A percentile compares a stretch with the other conserved stretches of the same genome.
phyloP scores from a whole-genome alignment of 2,329 filamentous ascomycete species.

The Colletotrichum liaoningense region DNA sequence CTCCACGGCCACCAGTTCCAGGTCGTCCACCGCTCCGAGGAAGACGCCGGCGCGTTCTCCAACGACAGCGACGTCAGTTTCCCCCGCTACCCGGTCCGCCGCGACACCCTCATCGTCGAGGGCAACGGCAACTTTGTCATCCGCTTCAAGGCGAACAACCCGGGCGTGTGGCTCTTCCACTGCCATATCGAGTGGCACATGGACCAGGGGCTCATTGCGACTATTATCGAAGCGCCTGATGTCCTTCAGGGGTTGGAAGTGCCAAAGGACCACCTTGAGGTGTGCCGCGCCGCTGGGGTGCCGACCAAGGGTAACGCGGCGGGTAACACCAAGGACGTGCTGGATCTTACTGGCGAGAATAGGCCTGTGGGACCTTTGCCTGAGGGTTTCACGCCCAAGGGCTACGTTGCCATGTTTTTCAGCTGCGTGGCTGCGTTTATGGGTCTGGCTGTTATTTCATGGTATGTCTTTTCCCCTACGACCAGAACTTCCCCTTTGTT shows the following conservation, averaged over 20 bases:
- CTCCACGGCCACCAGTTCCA: conserved; percentile 73
- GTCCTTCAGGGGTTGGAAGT: conserved; percentile 56
- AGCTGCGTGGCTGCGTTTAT: conserved; percentile 34
- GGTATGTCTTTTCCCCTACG: conserved; percentile 7
- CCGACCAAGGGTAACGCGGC: conserved; percentile 68
- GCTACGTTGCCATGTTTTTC: conserved; percentile 37
- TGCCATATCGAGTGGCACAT: conserved; percentile 70
- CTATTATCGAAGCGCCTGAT: conserved; percentile 46
- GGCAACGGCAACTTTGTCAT: conserved; percentile 62
- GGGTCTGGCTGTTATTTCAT: conserved; percentile 34
- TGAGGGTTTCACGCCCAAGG: conserved; percentile 37
- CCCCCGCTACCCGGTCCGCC: conserved; percentile 54
- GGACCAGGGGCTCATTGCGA: conserved; percentile 57
- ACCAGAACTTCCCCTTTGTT: neutral
- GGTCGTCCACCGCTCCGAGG: conserved; percentile 47
- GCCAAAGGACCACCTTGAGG: conserved; percentile 54
- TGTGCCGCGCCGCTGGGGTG: conserved; percentile 50
- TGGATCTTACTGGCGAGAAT: conserved; percentile 56
- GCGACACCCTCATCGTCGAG: conserved; percentile 62
- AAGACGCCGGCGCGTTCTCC: conserved; percentile 43
- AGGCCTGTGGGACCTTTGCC: conserved; percentile 31
- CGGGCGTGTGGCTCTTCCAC: conserved; percentile 59
- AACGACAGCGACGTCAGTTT: conserved; percentile 51
- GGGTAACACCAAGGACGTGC: conserved; percentile 63
- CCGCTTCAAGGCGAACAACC: conserved; percentile 55